Base-by-base conservation (phyloP, 805 yeast species). In the Sugiyamaella boreocaroliniensis region DNA sequence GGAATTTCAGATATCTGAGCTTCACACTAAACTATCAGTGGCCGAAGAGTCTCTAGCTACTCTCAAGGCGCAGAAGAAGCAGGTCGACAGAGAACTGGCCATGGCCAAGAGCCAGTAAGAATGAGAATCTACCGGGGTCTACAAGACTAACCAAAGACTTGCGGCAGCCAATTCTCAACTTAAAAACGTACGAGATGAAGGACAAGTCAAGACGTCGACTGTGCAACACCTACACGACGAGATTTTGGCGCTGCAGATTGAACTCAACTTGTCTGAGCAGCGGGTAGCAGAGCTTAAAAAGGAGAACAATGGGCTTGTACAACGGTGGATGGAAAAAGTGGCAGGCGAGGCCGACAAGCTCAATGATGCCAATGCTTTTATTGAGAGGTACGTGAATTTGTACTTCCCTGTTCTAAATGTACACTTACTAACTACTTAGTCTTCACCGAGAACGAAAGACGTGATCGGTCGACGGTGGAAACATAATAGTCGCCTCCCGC, bases 401-500 rank as follows among this genome's bases (percentile, higher is more conserved):
- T 22, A 22, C 26, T 22, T 22, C 26, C 26, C 26, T 32, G 49
- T 5, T 41, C 11, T 19, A 40, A 29, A 20, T 14, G 15, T 10
- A n/a, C 42, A 15, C 15, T 48, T 1, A 32, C n/a, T n/a, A 10
- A 20, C 26, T 19, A 43, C 32, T 14, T 32, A 45, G 48, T 32
- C 41, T 45, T 18, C 41, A 32, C 26, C 14, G 48, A 45, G 19
- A 15, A 10, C 46, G 37, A 15, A 43, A 43, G 37, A 34, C 62
- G 47, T 10, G 63, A 59, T 34, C 72, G 57, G 51, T 76, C 72
- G 4, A 87, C 86, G 9, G 89, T 83, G 14, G 93, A 80, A 7
- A 90, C 79, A 66, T 79, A 90, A 67, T 86, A 89, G 9, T 80
- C 81, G 51, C 89, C 89, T 47, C 86, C 88, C 5, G 83, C 82